A percentile compares a stretch with the other conserved stretches of the same genome.
These are phyloP conservation scores for Dimocarpus longan DNA, from an alignment of 345 rosid genomes.

Conservation along the genomic window DNA sequence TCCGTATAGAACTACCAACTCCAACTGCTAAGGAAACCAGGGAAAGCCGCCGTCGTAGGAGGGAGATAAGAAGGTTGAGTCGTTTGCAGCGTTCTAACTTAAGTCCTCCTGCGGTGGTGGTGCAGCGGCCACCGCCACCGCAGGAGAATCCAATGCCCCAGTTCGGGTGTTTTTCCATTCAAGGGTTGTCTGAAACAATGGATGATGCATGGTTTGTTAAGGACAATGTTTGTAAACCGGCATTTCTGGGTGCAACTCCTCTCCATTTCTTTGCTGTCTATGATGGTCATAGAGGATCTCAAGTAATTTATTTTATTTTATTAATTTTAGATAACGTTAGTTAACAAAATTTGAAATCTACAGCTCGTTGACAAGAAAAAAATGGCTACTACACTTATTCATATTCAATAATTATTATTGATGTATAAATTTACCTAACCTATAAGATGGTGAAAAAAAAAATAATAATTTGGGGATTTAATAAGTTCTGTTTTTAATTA, in stretches of 20 bases:
- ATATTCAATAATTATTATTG: no score
- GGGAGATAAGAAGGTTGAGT: constrained; percentile 12
- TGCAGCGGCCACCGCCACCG: no score
- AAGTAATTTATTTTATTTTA: neutral
- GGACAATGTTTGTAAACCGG: neutral
- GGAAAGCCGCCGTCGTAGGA: constrained; percentile 38
- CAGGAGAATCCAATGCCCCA: constrained; percentile 1
- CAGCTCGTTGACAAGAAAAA: no score
- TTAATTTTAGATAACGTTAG: no score
- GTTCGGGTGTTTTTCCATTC: constrained; percentile 12
- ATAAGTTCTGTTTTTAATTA: neutral
- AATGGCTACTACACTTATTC: no score
- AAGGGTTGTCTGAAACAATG: constrained; percentile 1
- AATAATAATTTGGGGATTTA: no score
- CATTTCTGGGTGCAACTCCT: neutral
- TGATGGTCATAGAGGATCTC: constrained; percentile 23
- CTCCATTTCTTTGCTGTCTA: constrained; percentile 29
- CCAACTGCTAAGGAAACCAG: constrained; percentile 24
- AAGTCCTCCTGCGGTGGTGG: no score
- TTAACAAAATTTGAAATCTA: no score
- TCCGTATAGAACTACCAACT: no score
- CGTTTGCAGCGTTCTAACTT: no score
- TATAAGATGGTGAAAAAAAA: no score
- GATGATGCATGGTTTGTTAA: constrained; percentile 6
- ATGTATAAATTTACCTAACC: no score